Base-by-base conservation (phyloP, 371 early-diverging fungal genomes). In the Rhizomucor pusillus region DNA sequence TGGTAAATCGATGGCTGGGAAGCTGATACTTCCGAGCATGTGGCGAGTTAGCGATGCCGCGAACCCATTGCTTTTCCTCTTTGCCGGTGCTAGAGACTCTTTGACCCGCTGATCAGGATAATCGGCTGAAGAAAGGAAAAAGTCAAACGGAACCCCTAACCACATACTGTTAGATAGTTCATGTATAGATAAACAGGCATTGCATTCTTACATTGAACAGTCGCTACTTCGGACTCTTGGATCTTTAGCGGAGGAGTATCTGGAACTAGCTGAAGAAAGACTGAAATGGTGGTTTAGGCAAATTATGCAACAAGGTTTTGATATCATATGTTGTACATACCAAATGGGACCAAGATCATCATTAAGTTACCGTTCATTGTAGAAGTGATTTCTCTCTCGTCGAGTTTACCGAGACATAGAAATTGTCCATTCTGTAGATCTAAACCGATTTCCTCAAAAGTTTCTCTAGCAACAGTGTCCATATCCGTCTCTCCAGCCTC, bases 381-480 rank as follows among this genome's bases (percentile, higher is more conserved):
- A 0, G 81, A 73, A 16, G 69, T 69, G 10, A 89, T 74, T 52
- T 85, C 81, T 25, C 87, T 67, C 56, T 85, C 85, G 57, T 86
- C 84, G 46, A 90, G 53, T n/a, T 75, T 73, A 0, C 90, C 90
- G 20, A 86, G 52, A 40, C 52, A 71, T 3, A 78, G 49, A 61
- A 81, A 89, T 24, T 65, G 66, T 4, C 60, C 52, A 35, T 65
- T 57, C 45, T 66, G 66, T n/a, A 85, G 62, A 70, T 85, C 79
- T 1, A 85, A 55, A 6, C 84, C 86, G 50, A 83, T 62, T 52
- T 90, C 90, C 62, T 90, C 90, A 33, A 71, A 24, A 0, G 82
- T 83, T 60, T 90, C 90, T 57, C 90, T 57, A 48, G 71, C 77
- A 3, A 81, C 88, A 1, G 90, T 85, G 10, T 83, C 82, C 46